Conservation (phyloP, 2,329 filamentous ascomycete species). For the Colletotrichum sp. region DNA sequence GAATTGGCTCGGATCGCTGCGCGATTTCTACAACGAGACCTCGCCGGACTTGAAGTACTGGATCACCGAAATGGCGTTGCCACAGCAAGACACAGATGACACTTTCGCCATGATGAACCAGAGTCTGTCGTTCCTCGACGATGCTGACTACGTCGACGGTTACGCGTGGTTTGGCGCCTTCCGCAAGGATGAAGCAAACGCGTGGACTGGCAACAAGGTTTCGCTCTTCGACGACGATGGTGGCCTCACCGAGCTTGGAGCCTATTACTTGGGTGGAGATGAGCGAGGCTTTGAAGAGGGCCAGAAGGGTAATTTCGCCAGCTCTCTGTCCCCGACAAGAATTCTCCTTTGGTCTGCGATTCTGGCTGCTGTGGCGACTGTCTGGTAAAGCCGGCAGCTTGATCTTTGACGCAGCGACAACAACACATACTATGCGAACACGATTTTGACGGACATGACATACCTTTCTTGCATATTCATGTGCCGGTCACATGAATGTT, state of each 20-base stretch:
- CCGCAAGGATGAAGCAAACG: slow-evolving; percentile 39
- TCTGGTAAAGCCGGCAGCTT: background rate
- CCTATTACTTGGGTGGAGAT: slow-evolving; percentile 42
- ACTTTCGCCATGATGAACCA: slow-evolving; percentile 46
- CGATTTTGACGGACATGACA: background rate
- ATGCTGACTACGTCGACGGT: slow-evolving; percentile 34
- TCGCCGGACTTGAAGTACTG: slow-evolving; percentile 32
- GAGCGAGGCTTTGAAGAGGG: slow-evolving; percentile 41
- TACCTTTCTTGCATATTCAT: background rate
- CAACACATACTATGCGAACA: background rate
- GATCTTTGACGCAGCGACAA: background rate
- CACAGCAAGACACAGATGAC: slow-evolving; percentile 34
- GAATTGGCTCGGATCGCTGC: slow-evolving; percentile 39
- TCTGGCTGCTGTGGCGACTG: background rate
- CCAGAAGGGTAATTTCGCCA: slow-evolving; percentile 5
- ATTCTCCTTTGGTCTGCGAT: background rate
- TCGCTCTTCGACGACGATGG: slow-evolving; percentile 41
- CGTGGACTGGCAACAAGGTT: slow-evolving; percentile 43
- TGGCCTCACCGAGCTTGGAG: slow-evolving; percentile 41
- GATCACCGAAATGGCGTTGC: slow-evolving; percentile 46
- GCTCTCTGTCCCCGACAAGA: background rate
- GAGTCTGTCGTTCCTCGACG: slow-evolving; percentile 39
- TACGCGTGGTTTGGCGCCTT: slow-evolving; percentile 50
- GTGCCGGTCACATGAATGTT: background rate
- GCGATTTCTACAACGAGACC: slow-evolving; percentile 37